Evolutionary conservation across 768 basidiomycete species (phyloP).

Genomic region (Suillus occidentalis): DNA sequence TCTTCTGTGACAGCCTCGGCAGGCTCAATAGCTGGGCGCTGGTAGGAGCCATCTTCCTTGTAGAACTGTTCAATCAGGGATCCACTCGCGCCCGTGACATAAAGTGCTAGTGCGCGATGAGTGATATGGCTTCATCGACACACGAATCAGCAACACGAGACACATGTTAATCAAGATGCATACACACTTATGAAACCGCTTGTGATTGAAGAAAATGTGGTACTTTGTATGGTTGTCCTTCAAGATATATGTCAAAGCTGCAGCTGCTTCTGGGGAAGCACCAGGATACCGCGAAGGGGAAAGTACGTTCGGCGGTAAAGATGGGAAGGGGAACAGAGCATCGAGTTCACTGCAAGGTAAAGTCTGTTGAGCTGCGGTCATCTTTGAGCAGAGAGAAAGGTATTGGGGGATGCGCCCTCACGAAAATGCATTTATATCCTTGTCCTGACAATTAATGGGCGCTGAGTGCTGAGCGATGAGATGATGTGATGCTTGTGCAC

Average conservation of each 20-base stretch:
- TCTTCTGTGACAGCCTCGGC: constrained; percentile 24
- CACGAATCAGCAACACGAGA: background rate
- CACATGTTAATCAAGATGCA: background rate
- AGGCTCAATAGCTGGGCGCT: constrained; percentile 25
- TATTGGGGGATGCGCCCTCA: background rate
- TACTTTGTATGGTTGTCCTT: constrained; percentile 48
- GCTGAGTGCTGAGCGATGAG: background rate
- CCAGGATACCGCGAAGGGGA: constrained; percentile 13
- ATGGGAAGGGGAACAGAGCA: constrained; percentile 11
- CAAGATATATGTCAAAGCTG: constrained; percentile 32
- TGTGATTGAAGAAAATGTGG: constrained; percentile 51
- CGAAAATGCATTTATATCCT: background rate
- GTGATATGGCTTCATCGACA: constrained; percentile 24
- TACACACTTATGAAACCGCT: constrained; percentile 51
- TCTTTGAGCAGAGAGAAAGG: background rate
- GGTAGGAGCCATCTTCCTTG: constrained; percentile 16
- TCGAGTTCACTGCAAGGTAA: background rate
- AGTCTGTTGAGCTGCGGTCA: background rate
- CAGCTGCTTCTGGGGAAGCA: constrained; percentile 26
- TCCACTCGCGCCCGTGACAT: constrained; percentile 26
- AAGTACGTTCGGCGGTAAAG: constrained; percentile 5
- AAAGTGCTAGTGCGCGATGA: constrained; percentile 31
- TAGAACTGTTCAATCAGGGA: constrained; percentile 28
- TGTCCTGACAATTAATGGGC: background rate
- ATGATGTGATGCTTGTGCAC: background rate